phyloP scores from a whole-genome alignment of 148 eudicot genomes.

The Silene latifolia region DNA sequence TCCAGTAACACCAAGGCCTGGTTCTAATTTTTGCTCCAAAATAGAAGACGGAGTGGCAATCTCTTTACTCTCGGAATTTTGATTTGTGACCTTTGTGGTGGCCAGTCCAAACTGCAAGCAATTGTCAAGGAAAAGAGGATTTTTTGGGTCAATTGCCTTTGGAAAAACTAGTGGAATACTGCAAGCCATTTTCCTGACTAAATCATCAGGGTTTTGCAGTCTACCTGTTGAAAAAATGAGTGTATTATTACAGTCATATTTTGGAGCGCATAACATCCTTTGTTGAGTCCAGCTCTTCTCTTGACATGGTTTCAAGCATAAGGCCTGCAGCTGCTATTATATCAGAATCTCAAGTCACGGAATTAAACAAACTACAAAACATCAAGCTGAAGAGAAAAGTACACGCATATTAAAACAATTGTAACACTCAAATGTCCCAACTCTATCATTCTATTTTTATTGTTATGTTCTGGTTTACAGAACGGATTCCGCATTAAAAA shows the following conservation, averaged over 20 bases:
- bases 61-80: constrained; percentile 22
- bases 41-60: constrained; percentile 25
- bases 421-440: neutral
- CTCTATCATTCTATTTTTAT: neutral
- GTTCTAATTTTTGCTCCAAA: constrained; percentile 22
- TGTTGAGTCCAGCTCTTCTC: constrained; percentile 78
- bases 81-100: constrained; percentile 23
- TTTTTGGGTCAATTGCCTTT: constrained; percentile 77
- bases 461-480: too few relatives aligned
- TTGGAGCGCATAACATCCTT: constrained; percentile 72
- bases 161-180: constrained; percentile 79
- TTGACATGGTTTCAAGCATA: constrained; percentile 78
- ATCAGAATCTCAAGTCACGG: constrained; percentile 62
- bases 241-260: constrained; percentile 1
- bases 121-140: constrained; percentile 93
- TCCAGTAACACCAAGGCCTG: constrained; percentile 19
- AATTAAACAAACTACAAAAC: constrained; percentile 10
- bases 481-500: too few relatives aligned
- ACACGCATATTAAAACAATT: neutral
- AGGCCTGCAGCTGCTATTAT: constrained; percentile 87
- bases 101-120: constrained; percentile 72
- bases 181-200: constrained; percentile 78
- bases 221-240: constrained; percentile 56
- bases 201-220: constrained; percentile 71
- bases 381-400: constrained; percentile 1